Percentiles rank a stretch among this genome's conserved stretches.
Conservation (phyloP, 2,329 filamentous ascomycete genomes). For the Paraphoma sp. region DNA sequence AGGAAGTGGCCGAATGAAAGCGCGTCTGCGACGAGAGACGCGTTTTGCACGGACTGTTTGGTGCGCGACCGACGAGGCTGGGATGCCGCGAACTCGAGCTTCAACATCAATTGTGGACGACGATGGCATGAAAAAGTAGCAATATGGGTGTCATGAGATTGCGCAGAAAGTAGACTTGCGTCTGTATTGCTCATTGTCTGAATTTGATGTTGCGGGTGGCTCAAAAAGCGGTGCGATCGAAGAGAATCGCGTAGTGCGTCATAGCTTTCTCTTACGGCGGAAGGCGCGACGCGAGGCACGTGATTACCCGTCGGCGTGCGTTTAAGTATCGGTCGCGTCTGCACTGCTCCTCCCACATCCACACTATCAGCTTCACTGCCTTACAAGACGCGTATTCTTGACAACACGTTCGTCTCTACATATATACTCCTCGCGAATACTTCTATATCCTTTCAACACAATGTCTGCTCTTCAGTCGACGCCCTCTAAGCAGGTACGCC, state of each 20-base stretch:
- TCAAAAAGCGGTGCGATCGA: constrained; percentile 10
- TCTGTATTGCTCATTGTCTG: not conserved
- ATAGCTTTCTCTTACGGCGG: constrained; percentile 27
- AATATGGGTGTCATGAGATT: constrained; percentile 26
- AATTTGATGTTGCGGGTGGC: not conserved
- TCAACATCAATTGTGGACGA: constrained; percentile 7
- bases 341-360: constrained; percentile 24
- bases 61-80: constrained; percentile 34
- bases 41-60: constrained; percentile 37
- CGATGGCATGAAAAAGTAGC: not conserved
- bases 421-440: constrained; percentile 12
- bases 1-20: constrained; percentile 31
- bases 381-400: constrained; percentile 26
- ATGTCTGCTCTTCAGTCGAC: constrained; percentile 78
- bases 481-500: constrained; percentile 73
- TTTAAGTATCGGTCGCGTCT: constrained; percentile 34
- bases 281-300: constrained; percentile 30
- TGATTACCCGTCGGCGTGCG: constrained; percentile 22
- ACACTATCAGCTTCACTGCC: constrained; percentile 29
- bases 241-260: constrained; percentile 28
- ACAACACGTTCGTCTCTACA: constrained; percentile 18
- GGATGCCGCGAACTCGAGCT: constrained; percentile 20
- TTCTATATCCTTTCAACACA: constrained; percentile 42
- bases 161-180: constrained; percentile 2
- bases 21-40: constrained; percentile 37